phyloP scores from a whole-genome alignment of 2,329 filamentous ascomycete species.

The Fusarium metavorans region DNA sequence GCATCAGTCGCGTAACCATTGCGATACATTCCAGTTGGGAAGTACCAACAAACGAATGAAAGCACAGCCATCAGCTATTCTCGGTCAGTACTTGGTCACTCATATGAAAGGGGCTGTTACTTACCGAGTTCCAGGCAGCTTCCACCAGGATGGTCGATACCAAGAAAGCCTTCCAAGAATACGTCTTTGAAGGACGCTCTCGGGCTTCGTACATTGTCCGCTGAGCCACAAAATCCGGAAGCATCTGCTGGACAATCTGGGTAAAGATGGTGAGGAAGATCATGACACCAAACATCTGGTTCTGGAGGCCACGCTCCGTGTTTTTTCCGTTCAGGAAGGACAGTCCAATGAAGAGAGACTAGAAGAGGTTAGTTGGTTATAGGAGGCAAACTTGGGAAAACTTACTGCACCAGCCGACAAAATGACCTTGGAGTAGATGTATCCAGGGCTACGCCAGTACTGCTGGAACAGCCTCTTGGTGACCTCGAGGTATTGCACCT shows the following conservation, averaged over 20 bases:
- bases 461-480: conserved; percentile 52
- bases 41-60: conserved; percentile 76
- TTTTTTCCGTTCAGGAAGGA: conserved; percentile 73
- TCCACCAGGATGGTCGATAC: conserved; percentile 72
- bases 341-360: conserved; percentile 74
- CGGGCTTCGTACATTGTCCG: conserved; percentile 77
- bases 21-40: conserved; percentile 72
- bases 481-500: conserved; percentile 50
- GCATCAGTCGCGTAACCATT: conserved; percentile 67
- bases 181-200: conserved; percentile 75
- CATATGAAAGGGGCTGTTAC: conserved; percentile 33
- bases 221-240: conserved; percentile 78
- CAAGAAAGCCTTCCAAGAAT: conserved; percentile 77
- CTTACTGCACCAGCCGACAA: conserved; percentile 42
- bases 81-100: conserved; percentile 1
- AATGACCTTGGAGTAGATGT: conserved; percentile 69
- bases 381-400: conserved; percentile 36
- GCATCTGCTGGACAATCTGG: conserved; percentile 73
- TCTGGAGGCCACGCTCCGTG: conserved; percentile 74
- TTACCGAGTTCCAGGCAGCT: conserved; percentile 74
- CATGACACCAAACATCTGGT: conserved; percentile 79
- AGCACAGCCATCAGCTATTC: conserved; percentile 57
- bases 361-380: neutral
- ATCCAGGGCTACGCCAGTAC: conserved; percentile 62
- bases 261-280: conserved; percentile 79